Base-by-base conservation (phyloP, 345 rosid genomes). In the Litchi chinensis region DNA sequence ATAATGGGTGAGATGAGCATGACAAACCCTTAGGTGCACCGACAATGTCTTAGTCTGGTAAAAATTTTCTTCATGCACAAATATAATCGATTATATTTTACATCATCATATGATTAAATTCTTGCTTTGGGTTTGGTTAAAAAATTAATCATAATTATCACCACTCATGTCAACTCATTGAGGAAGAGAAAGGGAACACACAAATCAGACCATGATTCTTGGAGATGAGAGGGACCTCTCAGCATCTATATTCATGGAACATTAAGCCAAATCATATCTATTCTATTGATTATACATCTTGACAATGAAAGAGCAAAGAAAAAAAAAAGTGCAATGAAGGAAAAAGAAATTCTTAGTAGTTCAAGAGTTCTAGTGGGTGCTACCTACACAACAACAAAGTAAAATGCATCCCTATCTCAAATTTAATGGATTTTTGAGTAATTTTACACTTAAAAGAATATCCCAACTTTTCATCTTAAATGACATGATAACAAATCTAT, bases 1-100 rank as follows among this genome's bases (percentile, higher is more conserved):
- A 32, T 32, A 32, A 32, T 32, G 37, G 59, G 59, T 54, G 59
- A 48, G 62, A 40, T 70, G 74, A 70, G 60, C 13, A 21, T 26
- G 74, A 70, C 74, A 70, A 26, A 12, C 22, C 21, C 40, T 62
- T 43, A 15, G 77, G 77, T 60, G 65, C 24, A 21, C 77, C 57
- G 40, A 73, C 76, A 40, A 4, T 43, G 68, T 62, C 56, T 9
- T 41, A 41, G 39, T 62, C 68, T 43, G 10, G 3, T 67, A 65
- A 0, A 28, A 5, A 12, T 39, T 57, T 39, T 73, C 56, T 60
- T 74, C 21, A 74, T 41, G 76, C 65, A 57, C 66, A 60, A 73
- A 73, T 59, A 7, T 21, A 22, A 60, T 41, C 46, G 54, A 44
- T 46, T 70, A 24, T 32, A 18, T 32, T 10, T 16, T 54, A 15